A percentile compares a stretch with the other conserved stretches of the same genome.
Evolutionary conservation across 257 asterid species (phyloP).

Genomic region (Rhazya stricta): DNA sequence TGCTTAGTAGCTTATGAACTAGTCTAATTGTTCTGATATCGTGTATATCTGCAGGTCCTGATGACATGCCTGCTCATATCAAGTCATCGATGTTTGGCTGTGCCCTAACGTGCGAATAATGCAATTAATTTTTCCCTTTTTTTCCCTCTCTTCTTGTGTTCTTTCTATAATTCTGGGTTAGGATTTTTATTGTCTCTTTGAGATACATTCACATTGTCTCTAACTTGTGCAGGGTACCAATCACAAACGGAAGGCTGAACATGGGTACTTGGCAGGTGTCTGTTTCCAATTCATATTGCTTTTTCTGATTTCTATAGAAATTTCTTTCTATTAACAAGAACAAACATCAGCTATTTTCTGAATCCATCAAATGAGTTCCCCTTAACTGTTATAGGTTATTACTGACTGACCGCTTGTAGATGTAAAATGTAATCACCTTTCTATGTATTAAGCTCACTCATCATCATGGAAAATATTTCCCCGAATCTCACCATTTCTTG

Average conservation of each 20-base stretch:
- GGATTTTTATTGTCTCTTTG: neutral
- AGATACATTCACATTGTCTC: slow-evolving; percentile 13
- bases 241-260: slow-evolving; percentile 78
- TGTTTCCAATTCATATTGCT: slow-evolving; percentile 7
- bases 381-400: neutral
- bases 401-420: no score
- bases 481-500: neutral
- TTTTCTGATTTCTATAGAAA: neutral
- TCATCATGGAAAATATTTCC: no score
- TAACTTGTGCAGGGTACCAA: slow-evolving; percentile 69
- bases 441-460: no score
- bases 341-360: neutral
- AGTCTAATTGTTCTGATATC: slow-evolving; percentile 9
- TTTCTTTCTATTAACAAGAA: neutral
- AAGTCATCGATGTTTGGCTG: slow-evolving; percentile 99
- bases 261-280: slow-evolving; percentile 99
- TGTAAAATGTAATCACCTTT: no score
- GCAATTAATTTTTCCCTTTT: neutral
- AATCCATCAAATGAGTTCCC: neutral
- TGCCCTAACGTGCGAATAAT: slow-evolving; percentile 54
- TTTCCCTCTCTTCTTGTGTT: neutral
- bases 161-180: neutral
- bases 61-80: slow-evolving; percentile 98
- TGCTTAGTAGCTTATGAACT: slow-evolving; percentile 1
- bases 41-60: slow-evolving; percentile 68